Evolutionary conservation across 176 grass and related monocot genomes (phyloP).

Genomic region (Miscanthus lutarioriparius): DNA sequence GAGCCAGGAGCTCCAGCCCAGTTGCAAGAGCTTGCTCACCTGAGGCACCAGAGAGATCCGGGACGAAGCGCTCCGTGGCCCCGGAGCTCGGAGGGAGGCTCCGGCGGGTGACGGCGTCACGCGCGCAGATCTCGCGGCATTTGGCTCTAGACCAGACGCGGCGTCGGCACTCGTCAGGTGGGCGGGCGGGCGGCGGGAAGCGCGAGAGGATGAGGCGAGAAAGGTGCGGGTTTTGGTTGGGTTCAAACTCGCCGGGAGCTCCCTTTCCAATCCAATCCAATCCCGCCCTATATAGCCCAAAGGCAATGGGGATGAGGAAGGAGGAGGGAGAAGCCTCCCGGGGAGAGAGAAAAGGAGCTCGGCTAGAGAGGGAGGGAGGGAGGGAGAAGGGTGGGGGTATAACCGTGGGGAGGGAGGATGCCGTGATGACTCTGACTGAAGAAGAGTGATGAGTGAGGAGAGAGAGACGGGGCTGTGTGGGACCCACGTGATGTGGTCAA

Average conservation of each 20-base stretch:
- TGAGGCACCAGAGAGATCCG: conserved; percentile 19
- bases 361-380: conserved; percentile 16
- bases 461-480: no score
- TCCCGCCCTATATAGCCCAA: conserved; percentile 43
- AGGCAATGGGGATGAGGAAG: conserved; percentile 6
- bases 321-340: conserved; percentile 25
- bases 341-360: conserved; percentile 14
- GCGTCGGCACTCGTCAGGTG: not conserved
- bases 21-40: conserved; percentile 8
- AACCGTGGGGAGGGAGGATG: no score
- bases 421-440: no score
- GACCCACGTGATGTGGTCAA: no score
- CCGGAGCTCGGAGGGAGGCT: not conserved
- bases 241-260: conserved; percentile 40
- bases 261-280: conserved; percentile 32
- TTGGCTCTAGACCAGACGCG: conserved; percentile 15
- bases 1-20: not conserved
- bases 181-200: not conserved
- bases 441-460: no score
- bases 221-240: conserved; percentile 34
- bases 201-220: conserved; percentile 3
- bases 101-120: conserved; percentile 24
- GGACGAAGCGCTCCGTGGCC: not conserved
- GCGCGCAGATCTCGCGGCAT: conserved; percentile 55
- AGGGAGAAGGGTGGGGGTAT: not conserved